phyloP scores from a whole-genome alignment of 2,329 filamentous ascomycete species.

The Fusarium tricinctum region DNA sequence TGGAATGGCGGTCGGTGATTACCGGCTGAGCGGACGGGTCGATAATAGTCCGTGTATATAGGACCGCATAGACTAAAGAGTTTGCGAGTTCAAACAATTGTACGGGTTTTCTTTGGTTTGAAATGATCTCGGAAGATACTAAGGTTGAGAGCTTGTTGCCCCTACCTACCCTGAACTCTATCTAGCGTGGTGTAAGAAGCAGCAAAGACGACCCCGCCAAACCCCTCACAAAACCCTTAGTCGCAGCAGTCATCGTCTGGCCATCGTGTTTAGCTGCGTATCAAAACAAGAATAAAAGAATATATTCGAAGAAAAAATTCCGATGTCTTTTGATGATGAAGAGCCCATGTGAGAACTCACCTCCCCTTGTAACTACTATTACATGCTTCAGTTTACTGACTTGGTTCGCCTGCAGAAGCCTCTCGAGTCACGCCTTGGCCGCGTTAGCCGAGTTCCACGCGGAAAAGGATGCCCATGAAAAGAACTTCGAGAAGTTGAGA shows the following conservation, averaged over 20 bases:
- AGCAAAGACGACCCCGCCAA: constrained; percentile 37
- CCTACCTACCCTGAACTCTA: constrained; percentile 33
- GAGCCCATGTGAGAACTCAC: constrained; percentile 60
- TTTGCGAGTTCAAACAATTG: constrained; percentile 51
- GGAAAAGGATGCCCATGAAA: constrained; percentile 76
- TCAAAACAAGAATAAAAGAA: constrained; percentile 2
- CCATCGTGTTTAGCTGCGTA: constrained; percentile 1
- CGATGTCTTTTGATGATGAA: constrained; percentile 58
- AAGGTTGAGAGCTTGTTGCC: background rate
- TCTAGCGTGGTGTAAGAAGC: constrained; percentile 1
- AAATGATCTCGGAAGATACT: constrained; percentile 18
- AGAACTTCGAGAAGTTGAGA: constrained; percentile 75
- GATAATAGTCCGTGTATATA: constrained; percentile 51
- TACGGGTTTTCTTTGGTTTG: constrained; percentile 50
- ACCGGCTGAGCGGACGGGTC: constrained; percentile 39
- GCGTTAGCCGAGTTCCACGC: constrained; percentile 81
- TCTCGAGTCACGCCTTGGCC: constrained; percentile 75
- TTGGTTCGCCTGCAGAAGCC: constrained; percentile 54
- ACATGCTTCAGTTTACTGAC: constrained; percentile 21
- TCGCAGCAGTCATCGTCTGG: constrained; percentile 1
- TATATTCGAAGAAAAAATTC: constrained; percentile 18
- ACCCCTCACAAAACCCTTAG: constrained; percentile 27
- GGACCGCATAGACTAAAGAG: constrained; percentile 51
- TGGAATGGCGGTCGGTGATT: constrained; percentile 29
- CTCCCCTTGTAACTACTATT: background rate